Conservation (phyloP, 306 rosid species). For the Vigna nakashimae region DNA sequence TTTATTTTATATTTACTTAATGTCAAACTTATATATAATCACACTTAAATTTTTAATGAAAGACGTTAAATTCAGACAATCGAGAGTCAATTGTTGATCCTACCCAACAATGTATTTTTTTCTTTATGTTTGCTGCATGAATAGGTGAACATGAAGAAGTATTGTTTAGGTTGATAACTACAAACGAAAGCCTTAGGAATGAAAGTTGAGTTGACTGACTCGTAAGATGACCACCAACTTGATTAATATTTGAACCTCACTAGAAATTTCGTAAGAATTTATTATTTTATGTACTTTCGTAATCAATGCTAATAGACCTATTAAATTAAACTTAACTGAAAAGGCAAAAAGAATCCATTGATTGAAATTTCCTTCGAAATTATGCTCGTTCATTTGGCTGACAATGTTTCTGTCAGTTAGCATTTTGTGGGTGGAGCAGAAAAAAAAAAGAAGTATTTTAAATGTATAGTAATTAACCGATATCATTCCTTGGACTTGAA, state of each 20-base stretch:
- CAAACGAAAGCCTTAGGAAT: background rate
- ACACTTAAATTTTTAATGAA: no score
- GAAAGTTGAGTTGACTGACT: slow-evolving; percentile 1
- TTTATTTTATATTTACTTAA: no score
- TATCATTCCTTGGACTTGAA: no score
- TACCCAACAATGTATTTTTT: no score
- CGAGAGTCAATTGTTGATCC: no score
- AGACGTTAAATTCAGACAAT: no score
- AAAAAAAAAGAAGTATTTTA: background rate
- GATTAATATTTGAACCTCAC: background rate
- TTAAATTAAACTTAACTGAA: background rate
- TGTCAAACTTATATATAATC: no score
- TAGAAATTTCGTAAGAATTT: background rate
- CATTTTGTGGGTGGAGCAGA: background rate
- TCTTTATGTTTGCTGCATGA: no score
- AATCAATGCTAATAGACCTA: background rate
- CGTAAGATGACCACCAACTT: background rate
- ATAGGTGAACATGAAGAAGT: no score
- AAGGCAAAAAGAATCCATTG: background rate
- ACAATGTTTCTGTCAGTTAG: background rate
- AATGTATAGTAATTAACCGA: no score
- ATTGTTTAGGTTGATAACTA: no score
- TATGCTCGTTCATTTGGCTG: background rate
- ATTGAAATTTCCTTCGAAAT: background rate
- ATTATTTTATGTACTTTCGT: background rate